Conservation (phyloP, 2,329 filamentous ascomycete species). For the Paraphoma sp. region DNA sequence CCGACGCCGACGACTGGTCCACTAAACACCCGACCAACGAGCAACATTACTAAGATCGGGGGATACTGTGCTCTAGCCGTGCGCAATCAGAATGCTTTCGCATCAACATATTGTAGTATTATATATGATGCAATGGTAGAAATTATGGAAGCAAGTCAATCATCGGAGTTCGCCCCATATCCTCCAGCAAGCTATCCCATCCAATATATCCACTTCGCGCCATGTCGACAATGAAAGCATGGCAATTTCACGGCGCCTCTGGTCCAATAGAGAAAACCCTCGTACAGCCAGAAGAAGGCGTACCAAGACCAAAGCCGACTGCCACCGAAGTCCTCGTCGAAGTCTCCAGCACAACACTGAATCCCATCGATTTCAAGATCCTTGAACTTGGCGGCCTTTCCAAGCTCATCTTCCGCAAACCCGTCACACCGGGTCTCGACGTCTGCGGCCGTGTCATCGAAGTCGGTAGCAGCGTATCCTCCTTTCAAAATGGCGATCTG, state of each 20-base stretch:
- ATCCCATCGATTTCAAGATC: slow-evolving; percentile 69
- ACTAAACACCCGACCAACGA: too few relatives aligned
- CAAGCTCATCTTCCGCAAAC: slow-evolving; percentile 42
- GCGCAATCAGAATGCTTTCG: too few relatives aligned
- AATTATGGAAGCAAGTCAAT: too few relatives aligned
- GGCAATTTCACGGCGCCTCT: background rate
- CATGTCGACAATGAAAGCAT: background rate
- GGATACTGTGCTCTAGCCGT: too few relatives aligned
- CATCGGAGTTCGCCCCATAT: too few relatives aligned
- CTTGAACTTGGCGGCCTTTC: slow-evolving; percentile 56
- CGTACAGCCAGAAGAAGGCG: background rate
- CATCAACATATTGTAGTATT: too few relatives aligned
- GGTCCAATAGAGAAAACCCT: background rate
- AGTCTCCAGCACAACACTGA: slow-evolving; percentile 46
- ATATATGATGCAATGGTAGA: too few relatives aligned
- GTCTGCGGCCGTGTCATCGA: slow-evolving; percentile 59
- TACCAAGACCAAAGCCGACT: background rate
- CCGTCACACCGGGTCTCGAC: slow-evolving; percentile 50
- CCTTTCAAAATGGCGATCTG: slow-evolving; percentile 14
- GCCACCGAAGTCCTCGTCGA: slow-evolving; percentile 8
- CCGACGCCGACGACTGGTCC: too few relatives aligned
- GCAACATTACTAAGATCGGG: too few relatives aligned
- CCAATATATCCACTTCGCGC: background rate
- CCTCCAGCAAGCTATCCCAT: too few relatives aligned
- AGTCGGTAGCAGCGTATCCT: slow-evolving; percentile 18